Base-by-base conservation (phyloP, 352 stramenopile genomes). In the Phytophthora quininea region DNA sequence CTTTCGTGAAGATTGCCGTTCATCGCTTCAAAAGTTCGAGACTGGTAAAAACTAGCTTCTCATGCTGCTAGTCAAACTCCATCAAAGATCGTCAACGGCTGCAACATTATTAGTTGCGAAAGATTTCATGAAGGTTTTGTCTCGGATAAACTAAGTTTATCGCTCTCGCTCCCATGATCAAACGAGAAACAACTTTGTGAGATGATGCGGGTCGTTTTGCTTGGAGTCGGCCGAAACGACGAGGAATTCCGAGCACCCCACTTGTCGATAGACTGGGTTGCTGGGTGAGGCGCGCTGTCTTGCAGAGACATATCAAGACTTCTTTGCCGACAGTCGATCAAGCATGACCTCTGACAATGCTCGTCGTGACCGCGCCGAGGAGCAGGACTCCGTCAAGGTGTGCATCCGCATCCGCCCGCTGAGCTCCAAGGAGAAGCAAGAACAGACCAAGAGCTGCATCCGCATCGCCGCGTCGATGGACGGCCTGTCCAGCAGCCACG, bases 361-460 rank as follows among this genome's bases (percentile, higher is more conserved):
- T 4, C 62, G 64, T 4, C 58, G 72, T 48, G 72, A 77, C 35
- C 64, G 71, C 10, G 50, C n/a, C 0, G 76, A 84, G 15, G 75
- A 78, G 32, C 68, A 82, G 50, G 85, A 93, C 60, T 74, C 80
- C 7, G 85, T 93, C 49, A 80, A 90, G 35, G 88, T 95, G 0
- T 90, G 87, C 47, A 84, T 95, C 31, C 84, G 88, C 15, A 84
- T 94, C 32, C 86, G 86, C 0, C 88, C 86, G 5, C 64, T 93
- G 10, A 86, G 65, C 24, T 76, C 64, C 27, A 90, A 88, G 52
- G 86, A 95, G 59, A 80, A 79, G 9, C 69, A 83, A 3, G 84
- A 84, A 33, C 80, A 91, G 30, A 88, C 81, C 48, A 93, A 90
- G 73, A 93, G 82, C 66, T 93, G 85, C 69, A 71, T 93, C 15